Conservation (phyloP, 306 rosid species). For the Bauhinia variegata region DNA sequence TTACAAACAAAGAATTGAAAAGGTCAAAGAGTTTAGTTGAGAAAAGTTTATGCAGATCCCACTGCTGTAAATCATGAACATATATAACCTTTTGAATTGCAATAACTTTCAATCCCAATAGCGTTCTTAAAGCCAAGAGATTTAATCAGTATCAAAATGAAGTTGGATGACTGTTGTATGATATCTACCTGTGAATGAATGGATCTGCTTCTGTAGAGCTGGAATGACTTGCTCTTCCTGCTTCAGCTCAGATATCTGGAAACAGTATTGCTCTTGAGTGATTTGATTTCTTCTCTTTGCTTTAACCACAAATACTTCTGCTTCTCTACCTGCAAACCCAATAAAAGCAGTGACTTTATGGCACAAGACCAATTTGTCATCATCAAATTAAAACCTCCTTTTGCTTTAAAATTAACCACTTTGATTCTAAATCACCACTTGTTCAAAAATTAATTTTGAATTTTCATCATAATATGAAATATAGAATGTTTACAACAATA, state of each 20-base stretch:
- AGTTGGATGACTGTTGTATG: conserved; percentile 6
- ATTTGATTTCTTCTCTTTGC: conserved; percentile 92
- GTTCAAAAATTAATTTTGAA: not conserved
- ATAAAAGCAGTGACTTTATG: not conserved
- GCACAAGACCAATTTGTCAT: too few species aligned
- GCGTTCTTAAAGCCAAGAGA: not conserved
- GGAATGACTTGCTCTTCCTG: conserved; percentile 92
- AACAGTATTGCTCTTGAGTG: conserved; percentile 82
- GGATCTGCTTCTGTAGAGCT: conserved; percentile 80
- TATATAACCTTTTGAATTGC: not conserved
- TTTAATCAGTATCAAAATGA: not conserved
- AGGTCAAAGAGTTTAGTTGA: not conserved
- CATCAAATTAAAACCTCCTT: not conserved
- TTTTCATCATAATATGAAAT: too few species aligned
- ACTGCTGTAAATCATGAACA: not conserved
- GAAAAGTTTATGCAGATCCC: not conserved
- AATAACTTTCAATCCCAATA: not conserved
- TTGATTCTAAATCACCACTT: not conserved
- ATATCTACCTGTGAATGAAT: conserved; percentile 77
- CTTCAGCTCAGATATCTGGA: conserved; percentile 89
- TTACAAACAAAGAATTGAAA: too few species aligned
- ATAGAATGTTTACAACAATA: too few species aligned
- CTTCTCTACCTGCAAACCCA: conserved; percentile 77
- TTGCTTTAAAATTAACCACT: not conserved
- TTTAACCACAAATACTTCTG: conserved; percentile 89